Percentiles rank a stretch among this genome's conserved stretches.
These are phyloP conservation scores for Kingdonia uniflora DNA, from an alignment of 164 flowering plant species.

Conservation along the genomic window DNA sequence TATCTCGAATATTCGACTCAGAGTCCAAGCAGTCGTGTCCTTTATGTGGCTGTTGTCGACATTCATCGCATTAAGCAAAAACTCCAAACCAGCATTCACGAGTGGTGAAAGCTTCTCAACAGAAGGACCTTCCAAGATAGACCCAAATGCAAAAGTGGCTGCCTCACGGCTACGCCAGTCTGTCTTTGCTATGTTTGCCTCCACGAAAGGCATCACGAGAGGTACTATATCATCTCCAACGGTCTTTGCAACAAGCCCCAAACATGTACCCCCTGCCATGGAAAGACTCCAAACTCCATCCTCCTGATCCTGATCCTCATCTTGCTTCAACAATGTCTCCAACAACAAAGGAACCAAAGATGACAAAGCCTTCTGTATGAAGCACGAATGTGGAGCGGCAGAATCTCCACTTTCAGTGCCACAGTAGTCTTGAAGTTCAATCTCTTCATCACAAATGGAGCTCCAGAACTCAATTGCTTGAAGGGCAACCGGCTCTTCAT, in stretches of 20 bases:
- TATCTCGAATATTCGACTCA: conserved; percentile 68
- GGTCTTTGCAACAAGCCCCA: conserved; percentile 69
- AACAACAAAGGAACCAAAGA: conserved; percentile 62
- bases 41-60: conserved; percentile 64
- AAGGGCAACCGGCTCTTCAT: conserved; percentile 70
- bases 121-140: conserved; percentile 74
- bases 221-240: conserved; percentile 69
- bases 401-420: conserved; percentile 37
- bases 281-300: conserved; percentile 72
- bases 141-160: conserved; percentile 78
- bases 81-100: conserved; percentile 52
- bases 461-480: conserved; percentile 92
- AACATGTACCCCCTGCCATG: conserved; percentile 85
- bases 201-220: conserved; percentile 75
- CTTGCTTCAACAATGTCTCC: conserved; percentile 70
- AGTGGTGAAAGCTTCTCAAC: conserved; percentile 49
- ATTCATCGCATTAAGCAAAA: conserved; percentile 55
- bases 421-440: conserved; percentile 56
- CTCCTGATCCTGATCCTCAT: conserved; percentile 81
- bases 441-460: conserved; percentile 78
- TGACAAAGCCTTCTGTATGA: conserved; percentile 64
- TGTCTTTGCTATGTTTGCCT: conserved; percentile 49
- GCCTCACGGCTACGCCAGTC: conserved; percentile 80
- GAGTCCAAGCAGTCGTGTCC: conserved; percentile 86
- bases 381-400: conserved; percentile 34